Conservation (phyloP, 2,329 filamentous ascomycete species). For the Botrytis cinerea region DNA sequence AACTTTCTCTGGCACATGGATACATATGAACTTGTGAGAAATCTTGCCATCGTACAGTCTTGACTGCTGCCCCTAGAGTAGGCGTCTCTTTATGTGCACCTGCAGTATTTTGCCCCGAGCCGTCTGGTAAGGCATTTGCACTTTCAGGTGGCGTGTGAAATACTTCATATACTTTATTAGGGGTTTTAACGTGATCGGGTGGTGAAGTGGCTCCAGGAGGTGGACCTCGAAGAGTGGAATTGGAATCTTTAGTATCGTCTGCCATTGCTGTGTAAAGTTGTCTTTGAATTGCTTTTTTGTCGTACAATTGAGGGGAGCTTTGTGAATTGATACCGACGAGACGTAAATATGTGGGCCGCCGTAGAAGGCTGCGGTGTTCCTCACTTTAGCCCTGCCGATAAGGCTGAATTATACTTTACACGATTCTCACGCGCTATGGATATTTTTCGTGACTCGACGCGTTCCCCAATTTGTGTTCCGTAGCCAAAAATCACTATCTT, state of each 20-base stretch:
- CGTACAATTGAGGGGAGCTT: conserved; percentile 15
- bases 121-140: conserved; percentile 41
- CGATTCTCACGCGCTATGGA: background rate
- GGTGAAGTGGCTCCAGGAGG: conserved; percentile 43
- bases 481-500: conserved; percentile 6
- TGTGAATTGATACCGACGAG: conserved; percentile 10
- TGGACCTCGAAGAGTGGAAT: conserved; percentile 37
- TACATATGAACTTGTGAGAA: conserved; percentile 72
- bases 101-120: conserved; percentile 42
- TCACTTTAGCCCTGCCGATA: background rate
- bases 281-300: background rate
- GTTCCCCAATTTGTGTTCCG: conserved; percentile 7
- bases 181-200: conserved; percentile 42
- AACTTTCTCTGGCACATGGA: conserved; percentile 80
- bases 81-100: conserved; percentile 39
- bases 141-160: conserved; percentile 41
- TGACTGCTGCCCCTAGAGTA: conserved; percentile 63
- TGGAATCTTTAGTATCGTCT: conserved; percentile 42
- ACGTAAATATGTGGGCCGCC: conserved; percentile 8
- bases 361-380: conserved; percentile 4
- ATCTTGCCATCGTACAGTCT: conserved; percentile 67
- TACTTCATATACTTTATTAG: conserved; percentile 46
- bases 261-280: conserved; percentile 37
- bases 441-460: conserved; percentile 23
- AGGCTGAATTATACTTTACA: conserved; percentile 22